Conservation (phyloP, 805 yeast species). For the Zygotorulaspora chibaensis region DNA sequence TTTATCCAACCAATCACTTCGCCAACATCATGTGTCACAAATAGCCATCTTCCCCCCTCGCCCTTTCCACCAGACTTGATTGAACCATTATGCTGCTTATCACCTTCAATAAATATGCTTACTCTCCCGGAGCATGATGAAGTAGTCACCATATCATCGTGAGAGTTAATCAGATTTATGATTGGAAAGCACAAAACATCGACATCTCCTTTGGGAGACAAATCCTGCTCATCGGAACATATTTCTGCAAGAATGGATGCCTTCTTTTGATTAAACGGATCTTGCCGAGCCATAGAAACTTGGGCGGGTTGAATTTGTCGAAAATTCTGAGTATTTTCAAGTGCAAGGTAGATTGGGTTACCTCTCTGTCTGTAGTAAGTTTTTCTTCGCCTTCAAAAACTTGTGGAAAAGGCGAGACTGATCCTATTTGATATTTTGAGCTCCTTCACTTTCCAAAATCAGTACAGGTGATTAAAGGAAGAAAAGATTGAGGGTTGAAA, state of each 20-base stretch:
- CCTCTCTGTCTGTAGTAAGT: too few relatives aligned
- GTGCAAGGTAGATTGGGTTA: too few relatives aligned
- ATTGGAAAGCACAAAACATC: slow-evolving; percentile 71
- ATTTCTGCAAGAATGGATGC: slow-evolving; percentile 50
- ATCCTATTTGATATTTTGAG: too few relatives aligned
- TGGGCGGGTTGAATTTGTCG: too few relatives aligned
- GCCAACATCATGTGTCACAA: slow-evolving; percentile 62
- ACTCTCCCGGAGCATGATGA: slow-evolving; percentile 87
- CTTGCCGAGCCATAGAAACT: slow-evolving; percentile 27
- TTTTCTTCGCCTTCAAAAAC: background rate
- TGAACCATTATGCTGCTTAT: slow-evolving; percentile 37
- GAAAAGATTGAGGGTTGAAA: background rate
- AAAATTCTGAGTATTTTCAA: too few relatives aligned
- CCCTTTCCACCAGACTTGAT: slow-evolving; percentile 75
- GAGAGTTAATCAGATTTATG: slow-evolving; percentile 60
- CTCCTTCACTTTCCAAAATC: too few relatives aligned
- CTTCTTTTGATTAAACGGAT: slow-evolving; percentile 68
- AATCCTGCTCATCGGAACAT: slow-evolving; percentile 45
- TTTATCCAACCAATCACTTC: slow-evolving; percentile 49
- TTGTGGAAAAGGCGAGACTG: background rate
- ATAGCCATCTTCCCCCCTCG: slow-evolving; percentile 78
- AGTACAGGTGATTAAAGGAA: too few relatives aligned
- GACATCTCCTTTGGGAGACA: slow-evolving; percentile 87
- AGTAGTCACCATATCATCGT: slow-evolving; percentile 71
- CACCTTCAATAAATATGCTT: slow-evolving; percentile 76